A percentile compares a stretch with the other conserved stretches of the same genome.
Evolutionary conservation across 1,284 basidiomycete genomes (phyloP).

Genomic region (Ceratorhiza oryzae-sativae): DNA sequence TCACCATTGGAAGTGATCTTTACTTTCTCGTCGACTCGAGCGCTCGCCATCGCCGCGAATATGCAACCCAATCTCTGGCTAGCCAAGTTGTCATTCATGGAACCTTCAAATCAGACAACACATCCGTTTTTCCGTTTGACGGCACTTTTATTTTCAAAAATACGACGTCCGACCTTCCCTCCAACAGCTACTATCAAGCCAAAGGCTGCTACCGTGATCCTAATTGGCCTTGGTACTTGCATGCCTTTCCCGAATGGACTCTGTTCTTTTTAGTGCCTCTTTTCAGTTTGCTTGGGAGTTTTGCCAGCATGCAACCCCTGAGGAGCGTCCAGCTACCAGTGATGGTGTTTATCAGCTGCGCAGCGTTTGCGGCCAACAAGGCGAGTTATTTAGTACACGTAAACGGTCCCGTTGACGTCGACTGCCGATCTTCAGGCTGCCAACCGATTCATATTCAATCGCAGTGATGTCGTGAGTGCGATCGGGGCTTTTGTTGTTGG

Average conservation of each 20-base stretch:
- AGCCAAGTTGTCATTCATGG: constrained; percentile 65
- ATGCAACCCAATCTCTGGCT: constrained; percentile 60
- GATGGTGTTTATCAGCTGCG: constrained; percentile 81
- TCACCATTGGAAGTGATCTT: constrained; percentile 86
- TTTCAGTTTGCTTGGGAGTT: constrained; percentile 78
- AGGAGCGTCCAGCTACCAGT: constrained; percentile 73
- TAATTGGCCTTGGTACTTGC: constrained; percentile 76
- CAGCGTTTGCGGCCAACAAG: constrained; percentile 74
- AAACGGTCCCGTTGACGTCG: too few relatives aligned
- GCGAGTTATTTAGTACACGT: too few relatives aligned
- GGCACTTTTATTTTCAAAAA: constrained; percentile 82
- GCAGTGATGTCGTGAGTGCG: constrained; percentile 64
- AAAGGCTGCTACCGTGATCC: constrained; percentile 76
- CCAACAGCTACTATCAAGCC: constrained; percentile 56
- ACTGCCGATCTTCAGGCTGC: constrained; percentile 35
- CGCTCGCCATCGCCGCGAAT: constrained; percentile 62
- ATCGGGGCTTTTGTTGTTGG: constrained; percentile 88
- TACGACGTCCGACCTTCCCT: constrained; percentile 52
- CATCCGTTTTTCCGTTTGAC: constrained; percentile 57
- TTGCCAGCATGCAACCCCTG: constrained; percentile 77
- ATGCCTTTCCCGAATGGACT: constrained; percentile 78
- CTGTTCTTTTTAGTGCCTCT: constrained; percentile 78
- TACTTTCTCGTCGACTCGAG: constrained; percentile 77
- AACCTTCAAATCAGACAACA: constrained; percentile 70
- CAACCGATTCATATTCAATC: constrained; percentile 55